A percentile compares a stretch with the other conserved stretches of the same genome.
Conservation (phyloP, 352 stramenopile genomes). For the Blastocystis sp. region DNA sequence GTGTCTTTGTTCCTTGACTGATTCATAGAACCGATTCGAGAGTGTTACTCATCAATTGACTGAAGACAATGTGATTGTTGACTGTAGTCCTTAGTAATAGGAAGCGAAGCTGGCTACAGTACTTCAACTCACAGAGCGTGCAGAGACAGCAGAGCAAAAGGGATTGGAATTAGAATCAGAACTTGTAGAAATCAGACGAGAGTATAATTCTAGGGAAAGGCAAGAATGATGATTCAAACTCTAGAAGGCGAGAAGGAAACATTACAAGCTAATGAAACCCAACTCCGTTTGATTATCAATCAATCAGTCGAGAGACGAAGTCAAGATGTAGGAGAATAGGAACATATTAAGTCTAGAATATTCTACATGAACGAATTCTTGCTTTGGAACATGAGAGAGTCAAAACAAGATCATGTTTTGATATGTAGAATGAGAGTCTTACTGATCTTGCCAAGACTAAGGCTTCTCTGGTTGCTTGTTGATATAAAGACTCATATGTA, state of each 20-base stretch:
- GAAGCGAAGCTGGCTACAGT: conserved; percentile 14
- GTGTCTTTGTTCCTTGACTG: neutral
- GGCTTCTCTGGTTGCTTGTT: neutral
- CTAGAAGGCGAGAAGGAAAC: conserved; percentile 7
- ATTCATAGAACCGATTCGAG: neutral
- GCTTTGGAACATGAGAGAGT: conserved; percentile 28
- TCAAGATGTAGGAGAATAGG: neutral
- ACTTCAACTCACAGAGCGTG: neutral
- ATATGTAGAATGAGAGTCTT: conserved; percentile 41
- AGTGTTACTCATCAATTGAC: neutral
- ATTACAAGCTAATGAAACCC: neutral
- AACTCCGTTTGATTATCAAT: conserved; percentile 35
- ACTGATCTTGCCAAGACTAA: neutral
- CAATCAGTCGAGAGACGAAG: neutral
- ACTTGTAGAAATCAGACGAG: neutral
- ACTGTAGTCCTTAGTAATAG: neutral
- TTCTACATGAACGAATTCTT: conserved; percentile 16
- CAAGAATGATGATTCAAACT: neutral
- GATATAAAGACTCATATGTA: neutral
- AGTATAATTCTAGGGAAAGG: neutral
- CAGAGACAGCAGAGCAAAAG: neutral
- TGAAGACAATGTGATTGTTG: neutral
- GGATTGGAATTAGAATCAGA: neutral
- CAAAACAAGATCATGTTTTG: neutral
- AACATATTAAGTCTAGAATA: neutral